phyloP scores from a whole-genome alignment of 495 filamentous ascomycete genomes.

The Penicillium silybi region DNA sequence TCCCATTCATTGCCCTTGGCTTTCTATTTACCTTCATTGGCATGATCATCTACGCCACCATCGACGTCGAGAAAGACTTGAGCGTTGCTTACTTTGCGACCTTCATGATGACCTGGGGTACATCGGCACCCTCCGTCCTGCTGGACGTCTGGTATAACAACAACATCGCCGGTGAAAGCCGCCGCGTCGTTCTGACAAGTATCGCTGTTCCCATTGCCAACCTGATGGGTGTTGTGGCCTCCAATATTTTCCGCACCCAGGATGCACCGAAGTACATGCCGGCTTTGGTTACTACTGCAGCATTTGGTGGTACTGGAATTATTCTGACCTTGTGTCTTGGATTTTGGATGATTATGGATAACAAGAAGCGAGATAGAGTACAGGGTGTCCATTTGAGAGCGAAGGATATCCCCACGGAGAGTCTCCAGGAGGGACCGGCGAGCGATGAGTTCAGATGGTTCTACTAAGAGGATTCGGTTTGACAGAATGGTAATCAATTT shows the following conservation, averaged over 20 bases:
- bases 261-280: conserved; percentile 73
- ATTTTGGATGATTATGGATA: conserved; percentile 67
- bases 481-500: too few species aligned
- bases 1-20: conserved; percentile 68
- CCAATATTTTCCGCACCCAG: conserved; percentile 68
- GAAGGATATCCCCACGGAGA: conserved; percentile 64
- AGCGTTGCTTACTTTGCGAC: conserved; percentile 70
- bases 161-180: conserved; percentile 72
- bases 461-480: conserved; percentile 21
- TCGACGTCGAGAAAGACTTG: conserved; percentile 54
- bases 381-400: conserved; percentile 59
- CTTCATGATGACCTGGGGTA: conserved; percentile 81
- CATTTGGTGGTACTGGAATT: conserved; percentile 64
- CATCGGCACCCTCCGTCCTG: conserved; percentile 50
- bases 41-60: conserved; percentile 70
- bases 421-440: conserved; percentile 62
- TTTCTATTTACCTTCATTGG: conserved; percentile 72
- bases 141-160: conserved; percentile 69
- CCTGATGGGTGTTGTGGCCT: conserved; percentile 73
- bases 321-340: conserved; percentile 56
- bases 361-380: conserved; percentile 55
- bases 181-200: conserved; percentile 65
- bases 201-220: conserved; percentile 74
- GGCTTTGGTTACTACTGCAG: conserved; percentile 67
- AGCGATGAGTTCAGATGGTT: conserved; percentile 71